A percentile compares a stretch with the other conserved stretches of the same genome.
These are phyloP conservation scores for Mycena capillaripes DNA, from an alignment of 768 basidiomycete species.

Conservation along the genomic window DNA sequence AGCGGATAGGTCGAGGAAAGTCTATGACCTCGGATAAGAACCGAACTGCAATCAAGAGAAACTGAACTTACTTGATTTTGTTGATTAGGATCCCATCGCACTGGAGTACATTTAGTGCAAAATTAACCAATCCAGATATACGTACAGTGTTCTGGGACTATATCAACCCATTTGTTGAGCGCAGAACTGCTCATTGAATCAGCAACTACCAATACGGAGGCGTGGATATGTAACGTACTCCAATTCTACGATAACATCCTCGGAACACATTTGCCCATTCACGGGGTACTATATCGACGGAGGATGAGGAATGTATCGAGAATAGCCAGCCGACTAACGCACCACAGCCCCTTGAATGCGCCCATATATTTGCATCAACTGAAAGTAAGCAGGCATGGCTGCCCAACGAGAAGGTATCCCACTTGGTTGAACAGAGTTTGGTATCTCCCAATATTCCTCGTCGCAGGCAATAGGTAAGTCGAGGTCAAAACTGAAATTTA, in stretches of 20 bases:
- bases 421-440: conserved; percentile 66
- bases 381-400: conserved; percentile 3
- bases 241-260: conserved; percentile 7
- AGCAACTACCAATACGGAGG: neutral
- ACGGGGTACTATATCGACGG: conserved; percentile 4
- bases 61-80: conserved; percentile 6
- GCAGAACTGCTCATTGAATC: neutral
- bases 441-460: conserved; percentile 61
- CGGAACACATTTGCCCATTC: neutral
- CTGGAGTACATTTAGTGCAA: neutral
- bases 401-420: conserved; percentile 60
- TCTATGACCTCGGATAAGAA: neutral
- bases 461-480: conserved; percentile 73
- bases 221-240: neutral
- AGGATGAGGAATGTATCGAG: neutral
- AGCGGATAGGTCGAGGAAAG: conserved; percentile 28
- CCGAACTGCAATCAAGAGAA: neutral
- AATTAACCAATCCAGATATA: neutral
- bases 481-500: conserved; percentile 65
- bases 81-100: conserved; percentile 26
- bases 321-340: neutral
- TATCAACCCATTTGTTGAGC: conserved; percentile 20
- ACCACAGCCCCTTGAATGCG: conserved; percentile 27
- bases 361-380: conserved; percentile 19
- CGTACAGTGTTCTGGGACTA: conserved; percentile 20